phyloP scores from a whole-genome alignment of 345 rosid species.

The Aurinia saxatilis region DNA sequence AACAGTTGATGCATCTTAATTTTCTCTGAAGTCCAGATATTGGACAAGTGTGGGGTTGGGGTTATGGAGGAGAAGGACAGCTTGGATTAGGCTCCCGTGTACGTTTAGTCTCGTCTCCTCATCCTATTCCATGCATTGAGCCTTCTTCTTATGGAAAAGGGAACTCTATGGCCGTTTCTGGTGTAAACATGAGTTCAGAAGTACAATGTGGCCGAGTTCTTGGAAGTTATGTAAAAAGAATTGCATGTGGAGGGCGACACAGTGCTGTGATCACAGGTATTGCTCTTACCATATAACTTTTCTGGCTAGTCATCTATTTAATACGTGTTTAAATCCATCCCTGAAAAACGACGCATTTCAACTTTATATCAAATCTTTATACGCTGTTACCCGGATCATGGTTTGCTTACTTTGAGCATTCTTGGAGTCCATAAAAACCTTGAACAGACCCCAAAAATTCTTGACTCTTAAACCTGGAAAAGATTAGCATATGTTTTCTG shows the following conservation, averaged over 20 bases:
- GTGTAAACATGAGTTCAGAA: constrained; percentile 48
- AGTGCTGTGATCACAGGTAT: constrained; percentile 89
- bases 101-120: constrained; percentile 93
- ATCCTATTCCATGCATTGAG: constrained; percentile 73
- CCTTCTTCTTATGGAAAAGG: constrained; percentile 53
- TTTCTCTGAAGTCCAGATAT: constrained; percentile 57
- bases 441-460: neutral
- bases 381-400: too few relatives aligned
- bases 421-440: neutral
- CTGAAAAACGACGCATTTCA: too few relatives aligned
- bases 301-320: neutral
- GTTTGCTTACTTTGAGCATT: neutral
- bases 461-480: constrained; percentile 1
- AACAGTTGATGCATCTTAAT: constrained; percentile 31
- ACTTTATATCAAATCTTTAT: too few relatives aligned
- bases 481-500: neutral
- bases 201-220: constrained; percentile 54
- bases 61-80: constrained; percentile 99
- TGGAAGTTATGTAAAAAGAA: constrained; percentile 77
- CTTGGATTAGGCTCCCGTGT: constrained; percentile 95
- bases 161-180: constrained; percentile 39
- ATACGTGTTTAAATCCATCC: neutral
- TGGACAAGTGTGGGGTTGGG: constrained; percentile 99
- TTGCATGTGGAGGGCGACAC: constrained; percentile 97
- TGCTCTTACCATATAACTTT: constrained; percentile 7